Evolutionary conservation across 345 rosid species (phyloP), one percentile per base, ranked within the genome.

Genomic region (Acer negundo): DNA sequence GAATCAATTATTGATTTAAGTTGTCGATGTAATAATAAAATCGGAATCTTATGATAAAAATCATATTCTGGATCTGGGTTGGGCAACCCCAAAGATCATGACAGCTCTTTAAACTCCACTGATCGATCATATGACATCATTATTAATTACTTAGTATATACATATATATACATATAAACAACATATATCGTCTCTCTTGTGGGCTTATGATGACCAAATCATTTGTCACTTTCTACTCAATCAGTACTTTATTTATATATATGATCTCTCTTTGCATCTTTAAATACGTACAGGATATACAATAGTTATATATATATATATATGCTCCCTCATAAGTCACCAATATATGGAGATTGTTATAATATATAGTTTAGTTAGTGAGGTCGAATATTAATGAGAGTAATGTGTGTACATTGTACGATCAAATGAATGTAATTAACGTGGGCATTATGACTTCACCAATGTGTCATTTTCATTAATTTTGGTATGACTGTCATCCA

Each of bases 1-100:
- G n/a, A 42, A 58, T 75, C 82, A 85, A 89, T 89, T 82, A 89
- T 89, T 84, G 86, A 53, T 17, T 17, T 62, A 53, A 13, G 49
- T 19, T 28, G 42, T 55, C 69, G 51, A 64, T 78, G 82, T 35
- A 35, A 35, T 35, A 4, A 35, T 62, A 73, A 70, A 76, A 59
- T 38, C 64, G 44, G 80, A 78, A 76, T 74, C 78, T 61, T 53
- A 23, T 8, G 26, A 55, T 4, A 58, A 56, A 42, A 42, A 69
- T 63, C 65, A 58, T 47, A 17, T 49, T 35, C 38, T 35, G 46
- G 9, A 42, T 2, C 17, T 51, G 55, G 19, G 55, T 53, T 22
- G 15, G 16, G 23, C 22, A 56, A 62, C 72, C 64, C 70, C 69
- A 65, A 2, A 64, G 72, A 80, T 71, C 74, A 35, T 49, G 79